These are phyloP conservation scores for Fusarium circinatum DNA, from an alignment of 2,329 filamentous ascomycete species.

Conservation along the genomic window DNA sequence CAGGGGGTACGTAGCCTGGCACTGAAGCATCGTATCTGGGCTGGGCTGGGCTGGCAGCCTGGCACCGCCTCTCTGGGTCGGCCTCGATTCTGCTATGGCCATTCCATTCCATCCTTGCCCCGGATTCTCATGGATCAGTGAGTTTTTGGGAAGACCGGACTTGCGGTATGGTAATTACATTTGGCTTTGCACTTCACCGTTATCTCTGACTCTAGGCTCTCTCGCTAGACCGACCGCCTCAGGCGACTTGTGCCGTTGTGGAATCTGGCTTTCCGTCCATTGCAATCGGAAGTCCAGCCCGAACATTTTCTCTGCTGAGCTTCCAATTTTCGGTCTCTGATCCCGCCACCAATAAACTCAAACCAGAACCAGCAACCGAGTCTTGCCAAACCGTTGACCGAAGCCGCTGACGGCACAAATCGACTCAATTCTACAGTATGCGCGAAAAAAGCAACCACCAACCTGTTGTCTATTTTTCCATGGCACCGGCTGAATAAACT, in stretches of 20 bases:
- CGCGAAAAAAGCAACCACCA: conserved; percentile 7
- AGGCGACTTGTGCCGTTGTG: conserved; percentile 4
- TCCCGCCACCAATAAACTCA: conserved; percentile 30
- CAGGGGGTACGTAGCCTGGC: conserved; percentile 37
- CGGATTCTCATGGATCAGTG: conserved; percentile 27
- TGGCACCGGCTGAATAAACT: conserved; percentile 13
- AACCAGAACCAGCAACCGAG: neutral
- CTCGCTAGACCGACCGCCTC: neutral
- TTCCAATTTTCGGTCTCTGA: conserved; percentile 2
- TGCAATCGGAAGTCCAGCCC: neutral
- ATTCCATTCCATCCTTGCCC: conserved; percentile 16
- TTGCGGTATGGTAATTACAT: conserved; percentile 2
- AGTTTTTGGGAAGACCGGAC: neutral
- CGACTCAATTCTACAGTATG: conserved; percentile 2
- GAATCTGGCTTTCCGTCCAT: conserved; percentile 4
- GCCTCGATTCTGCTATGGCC: conserved; percentile 21
- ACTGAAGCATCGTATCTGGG: conserved; percentile 21
- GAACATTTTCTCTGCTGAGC: conserved; percentile 2
- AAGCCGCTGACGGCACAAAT: conserved; percentile 33
- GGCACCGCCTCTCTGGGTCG: conserved; percentile 39
- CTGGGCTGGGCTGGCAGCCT: conserved; percentile 13
- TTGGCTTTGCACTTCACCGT: neutral
- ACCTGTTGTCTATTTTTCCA: conserved; percentile 4
- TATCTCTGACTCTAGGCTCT: conserved; percentile 6
- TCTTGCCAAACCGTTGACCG: conserved; percentile 9